A percentile compares a stretch with the other conserved stretches of the same genome.
Conservation (phyloP, 139 green algal species). For the Edaphochlamys debaryana region DNA sequence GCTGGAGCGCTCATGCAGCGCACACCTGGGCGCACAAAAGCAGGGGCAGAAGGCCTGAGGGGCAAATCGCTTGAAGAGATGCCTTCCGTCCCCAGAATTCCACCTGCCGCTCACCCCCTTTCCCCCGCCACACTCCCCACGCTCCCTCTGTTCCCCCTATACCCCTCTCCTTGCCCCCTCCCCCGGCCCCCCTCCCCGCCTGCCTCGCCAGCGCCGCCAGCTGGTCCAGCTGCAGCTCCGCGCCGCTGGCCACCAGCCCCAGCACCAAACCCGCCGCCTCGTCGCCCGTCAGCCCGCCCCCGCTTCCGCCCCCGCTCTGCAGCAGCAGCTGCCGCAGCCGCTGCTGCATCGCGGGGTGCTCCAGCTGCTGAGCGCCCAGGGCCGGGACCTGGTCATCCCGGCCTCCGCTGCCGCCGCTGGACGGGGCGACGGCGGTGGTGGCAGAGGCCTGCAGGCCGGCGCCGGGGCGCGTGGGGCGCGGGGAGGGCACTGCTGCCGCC, state of each 20-base stretch:
- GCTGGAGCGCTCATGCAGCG: background rate
- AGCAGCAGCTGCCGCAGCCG: background rate
- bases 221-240: background rate
- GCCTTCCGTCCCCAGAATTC: too few species aligned
- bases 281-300: background rate
- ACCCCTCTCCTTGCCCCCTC: too few species aligned
- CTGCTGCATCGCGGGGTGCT: background rate
- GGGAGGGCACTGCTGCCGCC: background rate
- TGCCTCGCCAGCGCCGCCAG: conserved; percentile 4
- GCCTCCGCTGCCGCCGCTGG: background rate
- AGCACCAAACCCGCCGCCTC: conserved; percentile 3
- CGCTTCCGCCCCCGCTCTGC: too few species aligned
- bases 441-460: background rate
- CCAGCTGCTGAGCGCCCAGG: background rate
- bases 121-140: too few species aligned
- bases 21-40: background rate
- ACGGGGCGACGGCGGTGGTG: background rate
- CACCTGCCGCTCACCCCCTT: too few species aligned
- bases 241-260: conserved; percentile 9
- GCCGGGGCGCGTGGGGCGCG: too few species aligned
- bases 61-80: too few species aligned
- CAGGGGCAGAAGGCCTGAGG: background rate
- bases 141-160: background rate
- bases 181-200: background rate
- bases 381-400: background rate